Base-by-base conservation (phyloP, 441 rosid genomes). In the Pelargonium fulgidum region DNA sequence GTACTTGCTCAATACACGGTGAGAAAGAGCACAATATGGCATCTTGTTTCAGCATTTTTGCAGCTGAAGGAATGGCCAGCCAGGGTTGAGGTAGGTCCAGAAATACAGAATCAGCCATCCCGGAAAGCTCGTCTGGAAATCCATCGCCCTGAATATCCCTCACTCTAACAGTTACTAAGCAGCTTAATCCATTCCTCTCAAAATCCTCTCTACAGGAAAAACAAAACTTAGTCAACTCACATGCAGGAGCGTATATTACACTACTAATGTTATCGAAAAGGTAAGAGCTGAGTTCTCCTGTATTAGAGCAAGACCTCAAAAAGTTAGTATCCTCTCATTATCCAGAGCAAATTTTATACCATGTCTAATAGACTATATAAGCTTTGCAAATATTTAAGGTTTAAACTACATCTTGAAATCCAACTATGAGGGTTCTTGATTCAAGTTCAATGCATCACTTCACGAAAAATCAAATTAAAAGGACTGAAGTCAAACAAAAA, bases 1-100 rank as follows among this genome's bases (percentile, higher is more conserved):
- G 96, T 66, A 87, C 96, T 87, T 91, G 92, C 78, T 89, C 98
- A 48, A 89, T 89, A 78, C 97, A 91, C 10, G 97, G 97, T 12
- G 96, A 91, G 85, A 93, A 93, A 22, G 96, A 89, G 76, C 97
- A 93, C 50, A 91, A 39, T 59, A 84, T 68, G 62, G 89, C 95
- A 74, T 91, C 95, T 69, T 81, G 85, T 81, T 85, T 93, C 79
- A 93, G 77, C 93, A 89, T 89, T 81, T 84, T 88, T 11, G 78
- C 85, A 33, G 89, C 93, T 8, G 89, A 93, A 66, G 87, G 83
- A 79, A 88, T 83, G 1, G 91, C 87, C 12, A 88, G 69, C 99
- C 95, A 89, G 67, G 98, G 96, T 72, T 91, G 93, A 0, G 97
- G 96, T 56, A 89, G 88, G 72, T 93, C 97, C 78, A 91, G 77